Base-by-base conservation (phyloP, 202 grass and related monocot species). In the Alloteropsis angusta region DNA sequence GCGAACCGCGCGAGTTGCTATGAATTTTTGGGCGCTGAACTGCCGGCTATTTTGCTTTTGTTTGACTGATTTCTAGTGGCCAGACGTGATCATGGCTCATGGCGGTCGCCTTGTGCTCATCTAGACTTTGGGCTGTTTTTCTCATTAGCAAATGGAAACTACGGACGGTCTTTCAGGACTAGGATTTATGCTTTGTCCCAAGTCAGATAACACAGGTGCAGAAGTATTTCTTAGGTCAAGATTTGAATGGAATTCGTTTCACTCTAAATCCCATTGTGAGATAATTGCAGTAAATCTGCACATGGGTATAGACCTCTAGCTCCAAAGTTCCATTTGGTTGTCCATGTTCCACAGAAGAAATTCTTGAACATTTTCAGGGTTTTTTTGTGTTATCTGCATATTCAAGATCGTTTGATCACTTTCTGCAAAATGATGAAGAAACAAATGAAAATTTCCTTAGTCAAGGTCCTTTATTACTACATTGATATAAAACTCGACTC, bases 21-120 rank as follows among this genome's bases (percentile, higher is more conserved):
- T 0, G 75, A 74, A n/a, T n/a, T 39, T n/a, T 9, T 32, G 49
- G 50, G 4, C 8, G n/a, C n/a, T n/a, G n/a, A n/a, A n/a, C n/a
- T n/a, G n/a, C 18, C 17, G 25, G 4, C 68, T n/a, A 23, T n/a
- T 63, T 39, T 22, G 45, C 13, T 49, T 38, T 78, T 65, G 22
- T 60, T 72, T 56, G 5, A 12, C 34, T 38, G 22, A 73, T 87
- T 74, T 83, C 13, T 35, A 66, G 22, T 77, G 37, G 8, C 19
- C 35, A 21, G 15, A 17, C 45, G 19, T 50, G 47, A 43, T 71
- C 15, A 38, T 38, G 44, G 45, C n/a, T 71, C n/a, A 17, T 9
- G 59, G 30, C 1, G 43, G 0, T 64, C 11, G 17, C 59, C 43
- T 37, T 32, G 2, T 65, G n/a, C 60, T 49, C 30, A 38, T 5